Base-by-base conservation (phyloP, 345 rosid species). In the Durio zibethinus region DNA sequence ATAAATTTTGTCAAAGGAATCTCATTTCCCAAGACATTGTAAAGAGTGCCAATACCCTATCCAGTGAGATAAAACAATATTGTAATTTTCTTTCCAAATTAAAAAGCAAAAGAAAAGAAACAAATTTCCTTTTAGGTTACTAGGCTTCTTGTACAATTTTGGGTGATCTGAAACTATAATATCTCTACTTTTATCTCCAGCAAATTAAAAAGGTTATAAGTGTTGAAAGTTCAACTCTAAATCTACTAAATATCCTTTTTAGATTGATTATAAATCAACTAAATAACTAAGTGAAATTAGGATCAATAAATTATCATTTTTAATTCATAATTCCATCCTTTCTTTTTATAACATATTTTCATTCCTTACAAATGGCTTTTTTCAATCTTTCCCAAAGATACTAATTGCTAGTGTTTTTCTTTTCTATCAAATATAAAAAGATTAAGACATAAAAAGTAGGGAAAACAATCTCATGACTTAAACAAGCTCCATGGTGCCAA, bases 401-500 rank as follows among this genome's bases (percentile, higher is more conserved):
- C 36, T 31, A 36, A 65, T 52, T 8, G 57, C 25, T n/a, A 7
- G 33, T 68, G 77, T n/a, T n/a, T n/a, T n/a, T n/a, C 76, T 61
- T 77, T 53, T 77, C 78, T 78, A 18, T 21, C 36, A 75, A 66
- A 54, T 42, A 42, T 11, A 67, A 47, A 68, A 14, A 69, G 10
- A 10, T 29, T 20, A 42, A 42, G 43, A 33, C 62, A 64, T 18
- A 31, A 65, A 79, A 83, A 62, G 80, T 65, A 42, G 47, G 42
- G 80, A 81, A 85, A 84, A 83, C 86, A 83, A 67, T 72, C 76
- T 83, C 77, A 80, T 83, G 73, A 67, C 84, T 64, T 73, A 78
- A 76, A 71, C 81, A 72, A 82, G 75, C 60, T 60, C 80, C 78
- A 80, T 71, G 75, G 75, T 77, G 77, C 84, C 14, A 50, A 78